Evolutionary conservation across 163 green algal species (phyloP), one percentile per base, ranked within the genome.

Genomic region (Trebouxia gelatinosa): DNA sequence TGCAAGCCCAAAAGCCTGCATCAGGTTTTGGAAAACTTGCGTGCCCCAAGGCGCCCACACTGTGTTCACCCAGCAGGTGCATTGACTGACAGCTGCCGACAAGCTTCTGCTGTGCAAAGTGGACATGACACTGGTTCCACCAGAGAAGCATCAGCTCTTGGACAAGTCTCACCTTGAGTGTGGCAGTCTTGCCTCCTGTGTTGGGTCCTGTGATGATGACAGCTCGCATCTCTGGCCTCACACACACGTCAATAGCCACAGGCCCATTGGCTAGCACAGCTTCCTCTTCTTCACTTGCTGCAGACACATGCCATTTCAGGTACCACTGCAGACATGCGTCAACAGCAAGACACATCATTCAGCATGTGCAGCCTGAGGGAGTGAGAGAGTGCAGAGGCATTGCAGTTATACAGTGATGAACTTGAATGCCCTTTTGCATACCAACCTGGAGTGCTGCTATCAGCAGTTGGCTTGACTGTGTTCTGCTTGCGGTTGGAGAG

Each of bases 151-250:
- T n/a, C n/a, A n/a, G n/a, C n/a, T n/a, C n/a, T n/a, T n/a, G n/a
- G n/a, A n/a, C n/a, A 19, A 59, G 40, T 4, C 68, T 64, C 9
- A 76, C 68, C 68, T 76, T 76, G 28, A 61, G 40, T 13, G 88
- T 81, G 0, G 94, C 93, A 16, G 95, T 99, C 84, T 99, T 99
- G 80, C 95, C 95, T 31, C 92, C 95, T 0, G 94, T 97, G 87
- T 95, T 95, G 48, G 91, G 90, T 31, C 93, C 91, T 43, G 92
- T 96, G 70, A 98, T 94, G 58, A 96, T 90, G 11, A 93, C 81
- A 0, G 83, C 84, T 37, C 81, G 75, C 1, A 77, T 91, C 16
- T 93, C 78, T 3, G 87, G 86, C 71, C 80, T 79, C 29, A 92
- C 70, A 1, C 81, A 78, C 19, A 97, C 80, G 68, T 93, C 85